These are phyloP conservation scores for Morella rubra DNA, from an alignment of 306 rosid species.

Conservation along the genomic window DNA sequence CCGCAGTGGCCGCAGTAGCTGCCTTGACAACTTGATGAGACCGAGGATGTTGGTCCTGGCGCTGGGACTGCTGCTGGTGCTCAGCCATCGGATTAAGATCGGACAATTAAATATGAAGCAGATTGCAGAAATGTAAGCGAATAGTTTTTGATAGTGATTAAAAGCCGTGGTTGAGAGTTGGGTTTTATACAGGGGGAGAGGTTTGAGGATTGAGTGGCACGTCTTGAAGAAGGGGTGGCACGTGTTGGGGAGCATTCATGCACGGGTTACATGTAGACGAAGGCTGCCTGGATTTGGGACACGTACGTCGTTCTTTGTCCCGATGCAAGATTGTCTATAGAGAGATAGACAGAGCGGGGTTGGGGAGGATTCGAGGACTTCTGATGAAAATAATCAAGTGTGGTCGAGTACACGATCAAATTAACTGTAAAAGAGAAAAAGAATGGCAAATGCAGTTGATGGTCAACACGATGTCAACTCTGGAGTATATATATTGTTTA, in stretches of 20 bases:
- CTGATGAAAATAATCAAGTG: too few species aligned
- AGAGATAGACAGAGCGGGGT: neutral
- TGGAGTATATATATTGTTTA: too few species aligned
- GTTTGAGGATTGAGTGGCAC: constrained; percentile 37
- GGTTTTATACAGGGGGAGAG: constrained; percentile 22
- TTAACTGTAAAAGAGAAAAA: too few species aligned
- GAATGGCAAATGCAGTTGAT: too few species aligned
- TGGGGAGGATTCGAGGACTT: neutral
- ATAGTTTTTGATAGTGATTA: neutral
- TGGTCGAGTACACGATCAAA: too few species aligned
- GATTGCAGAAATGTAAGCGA: neutral
- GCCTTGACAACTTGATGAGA: constrained; percentile 53
- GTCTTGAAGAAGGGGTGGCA: constrained; percentile 32
- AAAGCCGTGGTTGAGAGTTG: neutral
- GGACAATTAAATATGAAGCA: neutral
- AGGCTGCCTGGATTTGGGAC: constrained; percentile 24
- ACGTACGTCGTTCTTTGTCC: constrained; percentile 31
- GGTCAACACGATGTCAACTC: too few species aligned
- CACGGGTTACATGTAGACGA: constrained; percentile 53
- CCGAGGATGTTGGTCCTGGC: constrained; percentile 16
- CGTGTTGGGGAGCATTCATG: constrained; percentile 59
- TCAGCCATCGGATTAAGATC: constrained; percentile 50
- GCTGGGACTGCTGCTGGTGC: constrained; percentile 14
- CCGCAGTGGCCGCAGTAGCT: constrained; percentile 59
- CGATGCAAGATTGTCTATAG: neutral